Evolutionary conservation across 2,329 filamentous ascomycete genomes (phyloP), one percentile per base, ranked within the genome.

Genomic region (Cordyceps pruinosa): DNA sequence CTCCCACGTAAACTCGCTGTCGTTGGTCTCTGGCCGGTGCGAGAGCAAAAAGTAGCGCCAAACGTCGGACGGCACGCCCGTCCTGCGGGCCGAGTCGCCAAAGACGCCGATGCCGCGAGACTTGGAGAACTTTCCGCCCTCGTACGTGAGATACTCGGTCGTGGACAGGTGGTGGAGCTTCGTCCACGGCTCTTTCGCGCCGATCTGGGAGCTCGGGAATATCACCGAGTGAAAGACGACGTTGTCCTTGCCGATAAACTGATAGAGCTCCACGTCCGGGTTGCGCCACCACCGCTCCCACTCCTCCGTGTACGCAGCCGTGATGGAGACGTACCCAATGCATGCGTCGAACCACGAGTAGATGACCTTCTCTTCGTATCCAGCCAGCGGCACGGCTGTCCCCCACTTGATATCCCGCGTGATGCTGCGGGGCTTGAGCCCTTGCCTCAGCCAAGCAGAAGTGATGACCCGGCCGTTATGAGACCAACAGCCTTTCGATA

Each of bases 201-300:
- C 92, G 12, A 97, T 78, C 70, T 96, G 88, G 44, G 86, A 90
- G 35, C 83, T 89, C 1, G 92, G 92, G 78, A 96, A 97, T 68
- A 95, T 90, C 66, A 96, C 89, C 42, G 88, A 89, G 75, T 96
- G 91, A 62, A 73, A 73, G 28, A 85, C 85, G 13, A 90, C 70
- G 30, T 73, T 73, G 66, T 76, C 72, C 66, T 96, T 97, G 74
- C 92, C 92, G 84, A 96, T 89, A 78, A 97, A 95, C 75, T 97
- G 92, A 72, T 93, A 96, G 12, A 97, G 82, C 68, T 87, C 83
- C 50, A 97, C 91, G 32, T 96, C 80, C 44, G 90, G 90, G 70
- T 94, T 87, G 68, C 87, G 86, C 92, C 92, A 97, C 92, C 92
- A 97, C 67, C 89, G 81, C 75, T 95, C 86, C 92, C 92, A 97